Conservation (phyloP, 805 yeast genomes). For the Pichia occidentalis region DNA sequence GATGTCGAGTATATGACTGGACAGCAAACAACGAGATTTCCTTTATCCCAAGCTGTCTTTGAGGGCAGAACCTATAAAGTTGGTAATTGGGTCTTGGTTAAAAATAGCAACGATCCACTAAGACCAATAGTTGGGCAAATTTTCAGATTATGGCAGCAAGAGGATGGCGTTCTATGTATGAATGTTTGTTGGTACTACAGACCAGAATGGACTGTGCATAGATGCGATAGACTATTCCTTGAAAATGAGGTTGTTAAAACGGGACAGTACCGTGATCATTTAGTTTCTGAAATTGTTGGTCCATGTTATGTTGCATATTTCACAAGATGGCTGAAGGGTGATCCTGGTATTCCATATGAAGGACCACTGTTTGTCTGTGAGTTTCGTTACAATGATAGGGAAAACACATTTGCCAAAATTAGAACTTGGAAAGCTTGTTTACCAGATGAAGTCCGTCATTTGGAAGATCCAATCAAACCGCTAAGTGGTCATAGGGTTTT, state of each 20-base stretch:
- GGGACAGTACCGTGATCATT: constrained; percentile 93
- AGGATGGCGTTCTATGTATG: constrained; percentile 75
- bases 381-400: constrained; percentile 85
- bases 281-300: constrained; percentile 80
- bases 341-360: constrained; percentile 74
- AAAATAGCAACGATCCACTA: constrained; percentile 79
- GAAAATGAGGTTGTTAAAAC: constrained; percentile 95
- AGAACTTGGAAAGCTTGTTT: constrained; percentile 98
- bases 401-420: constrained; percentile 85
- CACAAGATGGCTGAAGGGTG: constrained; percentile 91
- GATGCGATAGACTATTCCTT: constrained; percentile 81
- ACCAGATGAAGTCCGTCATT: constrained; percentile 90
- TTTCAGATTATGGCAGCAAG: constrained; percentile 81
- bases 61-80: constrained; percentile 70
- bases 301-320: constrained; percentile 93
- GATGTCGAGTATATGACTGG: constrained; percentile 66
- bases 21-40: constrained; percentile 45
- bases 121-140: constrained; percentile 93
- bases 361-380: constrained; percentile 92
- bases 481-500: constrained; percentile 56
- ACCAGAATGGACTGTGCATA: constrained; percentile 96
- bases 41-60: constrained; percentile 75
- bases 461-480: constrained; percentile 74
- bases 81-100: constrained; percentile 92
- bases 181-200: constrained; percentile 97